Evolutionary conservation across 106 monocot genomes (phyloP), one percentile per base, ranked within the genome.

Genomic region (Platanthera guangdongensis): DNA sequence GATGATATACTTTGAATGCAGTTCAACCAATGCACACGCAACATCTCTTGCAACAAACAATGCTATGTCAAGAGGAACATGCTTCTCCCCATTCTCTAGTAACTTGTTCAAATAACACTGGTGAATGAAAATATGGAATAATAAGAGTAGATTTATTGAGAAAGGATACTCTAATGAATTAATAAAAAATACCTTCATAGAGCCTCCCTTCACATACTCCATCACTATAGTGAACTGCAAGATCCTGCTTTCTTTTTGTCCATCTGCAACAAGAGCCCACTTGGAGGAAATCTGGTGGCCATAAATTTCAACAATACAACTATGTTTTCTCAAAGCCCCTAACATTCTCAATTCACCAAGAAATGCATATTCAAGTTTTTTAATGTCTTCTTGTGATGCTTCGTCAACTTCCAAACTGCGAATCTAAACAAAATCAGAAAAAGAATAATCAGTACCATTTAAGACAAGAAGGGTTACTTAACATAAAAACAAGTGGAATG

Each of bases 171-270:
- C 47, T 19, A 55, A 75, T 52, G 0, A 9, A 76, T 49, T 8
- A 77, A 25, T 47, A 75, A 75, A 39, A 57, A 57, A 57, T 86
- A 92, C 99, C 92, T 94, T 92, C 6, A 99, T 59, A 51, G 94
- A 94, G 45, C 99, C 94, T 3, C 99, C 99, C 74, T 85, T 84
- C 32, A 99, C 76, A 79, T 92, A 92, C 77, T 99, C 99, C 99
- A 92, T 94, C 28, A 88, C 68, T 72, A 99, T 94, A 21, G 84
- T 76, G 53, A 94, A 92, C 72, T 90, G 87, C 62, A 99, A 80
- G 18, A 89, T 47, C 77, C 83, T 89, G 30, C 73, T 82, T 76
- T 87, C 85, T 75, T 82, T 85, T 46, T 62, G 78, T 48, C 86
- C 81, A 78, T 88, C 83, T 57, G 64, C 81, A 60, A 81, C 52